Evolutionary conservation across 2,329 filamentous ascomycete genomes (phyloP), one percentile per base, ranked within the genome.

Genomic region (Aspergillus puulaauensis): DNA sequence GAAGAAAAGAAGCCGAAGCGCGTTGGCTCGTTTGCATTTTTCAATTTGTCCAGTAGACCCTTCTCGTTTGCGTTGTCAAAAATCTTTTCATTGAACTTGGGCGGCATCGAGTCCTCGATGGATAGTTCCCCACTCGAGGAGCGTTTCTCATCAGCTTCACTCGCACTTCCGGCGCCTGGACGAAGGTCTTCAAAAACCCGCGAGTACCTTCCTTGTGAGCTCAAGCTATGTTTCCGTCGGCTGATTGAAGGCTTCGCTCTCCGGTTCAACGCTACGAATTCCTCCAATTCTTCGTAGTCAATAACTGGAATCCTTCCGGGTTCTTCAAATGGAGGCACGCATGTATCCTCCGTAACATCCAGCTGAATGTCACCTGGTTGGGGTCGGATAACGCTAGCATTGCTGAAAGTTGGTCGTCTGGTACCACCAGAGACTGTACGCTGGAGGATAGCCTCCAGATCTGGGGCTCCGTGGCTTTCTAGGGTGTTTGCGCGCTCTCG

Each of bases 1-100:
- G 95, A 97, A 0, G 93, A 97, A 76, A 99, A 99, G 78, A 98
- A 97, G 62, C 93, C 95, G 79, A 96, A 98, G 4, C 93, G 86
- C 70, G 93, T 95, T 33, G 85, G 83, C 58, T 91, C 87, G 47
- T 82, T 72, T 39, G 76, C 73, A 66, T 83, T 76, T 41, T 73
- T 73, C 4, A 74, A 67, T 4, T 66, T 67, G 14, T 73, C 66
- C 4, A 73, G 62, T 21, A 68, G 58, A 40, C 68, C 66, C 61
- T 74, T 74, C 56, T 73, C 73, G 56, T 73, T 64, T 33, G 71
- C 48, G 4, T 64, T 56, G 35, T 71, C 67, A 31, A 63, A 62
- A 5, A 61, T 39, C 49, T 71, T 80, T 52, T 82, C 79, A 60
- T 63, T 51, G 40, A 54, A 48, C 24, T 65, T 64, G 19, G 66